Conservation (phyloP, 2,329 filamentous ascomycete species). For the Aspergillus pseudoglaucus region DNA sequence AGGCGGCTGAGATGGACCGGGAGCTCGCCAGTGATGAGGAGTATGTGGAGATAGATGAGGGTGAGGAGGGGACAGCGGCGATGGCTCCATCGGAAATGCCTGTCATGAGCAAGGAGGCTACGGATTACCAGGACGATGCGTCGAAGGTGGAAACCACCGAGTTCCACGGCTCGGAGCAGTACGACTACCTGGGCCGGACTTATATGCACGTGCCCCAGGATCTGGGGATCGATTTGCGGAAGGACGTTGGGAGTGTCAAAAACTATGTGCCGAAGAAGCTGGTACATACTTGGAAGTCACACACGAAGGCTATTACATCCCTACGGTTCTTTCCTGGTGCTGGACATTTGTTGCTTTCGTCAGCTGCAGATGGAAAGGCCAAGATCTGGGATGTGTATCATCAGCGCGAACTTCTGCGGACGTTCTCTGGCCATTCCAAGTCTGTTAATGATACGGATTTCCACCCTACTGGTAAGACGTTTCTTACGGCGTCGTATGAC, state of each 20-base stretch:
- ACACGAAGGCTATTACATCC: conserved; percentile 78
- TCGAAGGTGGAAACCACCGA: conserved; percentile 71
- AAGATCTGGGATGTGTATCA: conserved; percentile 96
- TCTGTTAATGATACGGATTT: conserved; percentile 86
- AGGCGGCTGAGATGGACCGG: conserved; percentile 59
- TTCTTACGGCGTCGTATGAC: conserved; percentile 88
- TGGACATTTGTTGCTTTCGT: conserved; percentile 81
- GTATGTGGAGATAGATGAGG: conserved; percentile 55
- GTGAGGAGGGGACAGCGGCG: conserved; percentile 52
- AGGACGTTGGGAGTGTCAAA: conserved; percentile 70
- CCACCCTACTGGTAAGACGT: conserved; percentile 72
- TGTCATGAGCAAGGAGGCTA: conserved; percentile 46
- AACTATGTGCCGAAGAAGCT: conserved; percentile 95
- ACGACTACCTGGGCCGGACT: conserved; percentile 90
- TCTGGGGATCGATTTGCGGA: conserved; percentile 74
- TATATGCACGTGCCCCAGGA: conserved; percentile 98
- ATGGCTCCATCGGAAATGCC: conserved; percentile 48
- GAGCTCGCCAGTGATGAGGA: conserved; percentile 73
- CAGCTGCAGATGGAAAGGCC: conserved; percentile 82
- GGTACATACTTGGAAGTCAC: conserved; percentile 80
- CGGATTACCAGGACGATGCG: conserved; percentile 46
- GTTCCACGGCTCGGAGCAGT: conserved; percentile 76
- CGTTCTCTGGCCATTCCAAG: conserved; percentile 87
- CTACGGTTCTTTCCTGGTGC: conserved; percentile 83
- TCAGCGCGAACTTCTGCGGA: conserved; percentile 76